A percentile compares a stretch with the other conserved stretches of the same genome.
Evolutionary conservation across 108 stramenopile genomes (phyloP).

Genomic region (Licmophora abbreviata): DNA sequence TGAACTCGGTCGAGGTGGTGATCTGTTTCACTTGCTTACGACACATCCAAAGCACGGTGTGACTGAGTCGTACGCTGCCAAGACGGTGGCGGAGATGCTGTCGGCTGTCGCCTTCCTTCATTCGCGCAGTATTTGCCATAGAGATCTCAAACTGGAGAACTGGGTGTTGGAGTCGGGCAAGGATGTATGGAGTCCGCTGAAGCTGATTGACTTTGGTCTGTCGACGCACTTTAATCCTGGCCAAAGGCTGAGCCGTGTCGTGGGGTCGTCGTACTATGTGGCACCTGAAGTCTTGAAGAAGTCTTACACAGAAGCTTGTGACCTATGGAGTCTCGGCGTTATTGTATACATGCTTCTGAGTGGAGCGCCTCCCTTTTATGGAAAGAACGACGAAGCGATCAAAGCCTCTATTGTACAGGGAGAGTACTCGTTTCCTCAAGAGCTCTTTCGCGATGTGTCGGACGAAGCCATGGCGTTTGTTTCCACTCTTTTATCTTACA

Average conservation of each 20-base stretch:
- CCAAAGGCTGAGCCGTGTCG: conserved; percentile 76
- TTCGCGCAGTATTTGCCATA: conserved; percentile 79
- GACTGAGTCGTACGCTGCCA: conserved; percentile 88
- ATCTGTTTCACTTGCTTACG: conserved; percentile 84
- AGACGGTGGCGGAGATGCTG: conserved; percentile 88
- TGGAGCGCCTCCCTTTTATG: conserved; percentile 91
- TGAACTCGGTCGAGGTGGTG: conserved; percentile 83
- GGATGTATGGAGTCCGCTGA: conserved; percentile 86
- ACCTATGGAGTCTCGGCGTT: conserved; percentile 92
- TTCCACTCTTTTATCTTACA: conserved; percentile 71
- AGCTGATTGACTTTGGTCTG: conserved; percentile 93
- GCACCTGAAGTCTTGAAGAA: conserved; percentile 97
- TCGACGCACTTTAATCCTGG: conserved; percentile 88
- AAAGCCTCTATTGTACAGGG: conserved; percentile 85
- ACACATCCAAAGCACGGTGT: conserved; percentile 92
- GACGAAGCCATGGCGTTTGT: conserved; percentile 90
- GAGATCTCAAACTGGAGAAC: conserved; percentile 94
- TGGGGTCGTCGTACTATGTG: conserved; percentile 93
- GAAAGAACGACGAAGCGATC: conserved; percentile 85
- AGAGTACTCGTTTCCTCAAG: conserved; percentile 82
- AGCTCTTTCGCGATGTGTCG: conserved; percentile 79
- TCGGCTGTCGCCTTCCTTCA: conserved; percentile 93
- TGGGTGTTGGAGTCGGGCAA: conserved; percentile 90
- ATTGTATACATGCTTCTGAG: conserved; percentile 89
- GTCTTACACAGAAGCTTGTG: conserved; percentile 93